Evolutionary conservation across 768 basidiomycete species (phyloP).

Genomic region (Stropharia rugosoannulata): DNA sequence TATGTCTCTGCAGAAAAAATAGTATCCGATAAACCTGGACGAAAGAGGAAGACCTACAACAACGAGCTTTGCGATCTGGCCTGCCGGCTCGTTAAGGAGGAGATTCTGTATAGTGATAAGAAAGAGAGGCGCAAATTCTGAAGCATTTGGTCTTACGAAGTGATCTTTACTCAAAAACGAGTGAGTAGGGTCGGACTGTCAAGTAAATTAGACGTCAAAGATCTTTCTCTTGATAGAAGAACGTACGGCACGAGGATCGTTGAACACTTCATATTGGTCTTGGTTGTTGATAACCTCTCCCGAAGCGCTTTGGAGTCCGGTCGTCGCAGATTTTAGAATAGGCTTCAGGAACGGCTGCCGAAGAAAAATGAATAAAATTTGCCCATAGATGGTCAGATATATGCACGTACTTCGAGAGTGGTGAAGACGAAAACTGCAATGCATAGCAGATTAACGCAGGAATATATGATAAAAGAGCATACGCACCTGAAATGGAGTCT

Average conservation of each 20-base stretch:
- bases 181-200: conserved; percentile 82
- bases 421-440: conserved; percentile 74
- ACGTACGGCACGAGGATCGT: conserved; percentile 74
- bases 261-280: conserved; percentile 88
- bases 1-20: conserved; percentile 44
- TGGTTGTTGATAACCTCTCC: conserved; percentile 76
- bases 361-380: not conserved
- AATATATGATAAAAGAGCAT: not conserved
- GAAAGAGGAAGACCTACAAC: conserved; percentile 44
- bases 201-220: not conserved
- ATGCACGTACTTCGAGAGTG: conserved; percentile 67
- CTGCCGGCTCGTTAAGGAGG: conserved; percentile 82
- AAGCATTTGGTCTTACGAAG: conserved; percentile 52
- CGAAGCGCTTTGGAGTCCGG: conserved; percentile 59
- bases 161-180: conserved; percentile 90
- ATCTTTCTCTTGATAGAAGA: conserved; percentile 3
- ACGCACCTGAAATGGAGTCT: conserved; percentile 65
- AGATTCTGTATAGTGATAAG: conserved; percentile 50
- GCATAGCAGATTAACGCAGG: not conserved
- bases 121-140: not conserved
- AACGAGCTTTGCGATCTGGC: conserved; percentile 66
- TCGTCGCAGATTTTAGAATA: conserved; percentile 67
- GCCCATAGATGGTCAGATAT: not conserved
- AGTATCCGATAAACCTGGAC: not conserved
- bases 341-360: conserved; percentile 78